Conservation (phyloP, 1,284 basidiomycete species). For the Cryptococcus sp. region DNA sequence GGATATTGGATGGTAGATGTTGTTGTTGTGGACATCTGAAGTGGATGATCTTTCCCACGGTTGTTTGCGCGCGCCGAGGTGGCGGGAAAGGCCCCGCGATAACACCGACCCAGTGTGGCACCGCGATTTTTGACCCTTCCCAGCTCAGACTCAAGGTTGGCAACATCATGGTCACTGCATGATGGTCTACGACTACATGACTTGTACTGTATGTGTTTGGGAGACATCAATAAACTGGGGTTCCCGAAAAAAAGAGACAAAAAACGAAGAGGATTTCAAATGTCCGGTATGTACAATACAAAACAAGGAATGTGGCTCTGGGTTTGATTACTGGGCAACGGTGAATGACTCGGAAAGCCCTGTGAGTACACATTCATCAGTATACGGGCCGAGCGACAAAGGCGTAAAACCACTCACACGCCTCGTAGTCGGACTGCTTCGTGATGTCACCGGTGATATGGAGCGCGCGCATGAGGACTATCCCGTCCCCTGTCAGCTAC, state of each 20-base stretch:
- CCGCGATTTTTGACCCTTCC: too few species aligned
- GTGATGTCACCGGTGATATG: slow-evolving; percentile 59
- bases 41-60: slow-evolving; percentile 24
- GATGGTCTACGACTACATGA: too few species aligned
- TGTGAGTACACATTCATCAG: slow-evolving; percentile 2
- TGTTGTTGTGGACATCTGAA: slow-evolving; percentile 11
- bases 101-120: too few species aligned
- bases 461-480: slow-evolving; percentile 59
- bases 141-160: too few species aligned
- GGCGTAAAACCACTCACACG: slow-evolving; percentile 44
- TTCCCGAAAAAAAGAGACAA: too few species aligned
- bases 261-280: too few species aligned
- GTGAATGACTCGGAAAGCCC: slow-evolving; percentile 26
- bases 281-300: too few species aligned
- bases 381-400: background rate
- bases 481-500: background rate
- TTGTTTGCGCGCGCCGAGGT: background rate
- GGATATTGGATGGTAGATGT: slow-evolving; percentile 6
- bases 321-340: slow-evolving; percentile 14
- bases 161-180: too few species aligned
- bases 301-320: too few species aligned
- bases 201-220: too few species aligned
- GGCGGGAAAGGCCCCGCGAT: too few species aligned
- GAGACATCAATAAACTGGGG: too few species aligned
- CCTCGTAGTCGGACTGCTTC: slow-evolving; percentile 59